Base-by-base conservation (phyloP, 352 stramenopile genomes). In the Blastocystis sp. region DNA sequence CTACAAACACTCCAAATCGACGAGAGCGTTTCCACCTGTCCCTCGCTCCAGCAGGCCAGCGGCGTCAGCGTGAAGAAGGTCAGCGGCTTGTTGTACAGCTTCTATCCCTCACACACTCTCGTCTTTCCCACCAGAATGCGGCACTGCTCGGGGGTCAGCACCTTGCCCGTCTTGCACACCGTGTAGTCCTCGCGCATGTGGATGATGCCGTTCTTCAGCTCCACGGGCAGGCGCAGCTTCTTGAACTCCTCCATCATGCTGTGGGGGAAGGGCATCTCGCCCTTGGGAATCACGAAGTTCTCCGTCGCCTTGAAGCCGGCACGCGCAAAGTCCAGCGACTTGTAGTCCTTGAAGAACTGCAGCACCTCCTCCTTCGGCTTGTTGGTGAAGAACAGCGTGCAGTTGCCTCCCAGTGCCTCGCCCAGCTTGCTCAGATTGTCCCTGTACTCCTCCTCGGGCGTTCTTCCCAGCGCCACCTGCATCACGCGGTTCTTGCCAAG, bases 401-500 rank as follows among this genome's bases (percentile, higher is more conserved):
- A 95, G 91, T 94, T 96, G 87, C 95, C 94, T 64, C 92, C 94
- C n/a, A 98, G 90, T 63, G 89, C 69, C 28, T 95, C 94, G 40
- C 94, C 92, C 60, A 98, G 91, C 81, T 95, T 92, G 70, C 92
- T 91, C 17, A 99, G 91, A 89, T 98, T 96, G 80, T 98, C 95
- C 3, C 94, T 93, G 90, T 98, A 98, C 91, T 98, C 96, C 88
- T 98, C 96, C 90, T 98, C 95, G 48, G 94, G 93, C 11, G 92
- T 94, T 69, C 94, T 93, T 42, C 96, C 96, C n/a, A 99, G 91
- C 19, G 95, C 95, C 66, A 98, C 94, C 91, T 98, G 97, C 91
- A 98, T 94, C 59, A 99, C 92, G 92, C 98, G 98, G 92, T 99
- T 99, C 92, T 99, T 99, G 89, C 96, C 96, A 76, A 99, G 90